Base-by-base conservation (phyloP, 2,329 filamentous ascomycete species). In the Sarocladiaceae sp. region DNA sequence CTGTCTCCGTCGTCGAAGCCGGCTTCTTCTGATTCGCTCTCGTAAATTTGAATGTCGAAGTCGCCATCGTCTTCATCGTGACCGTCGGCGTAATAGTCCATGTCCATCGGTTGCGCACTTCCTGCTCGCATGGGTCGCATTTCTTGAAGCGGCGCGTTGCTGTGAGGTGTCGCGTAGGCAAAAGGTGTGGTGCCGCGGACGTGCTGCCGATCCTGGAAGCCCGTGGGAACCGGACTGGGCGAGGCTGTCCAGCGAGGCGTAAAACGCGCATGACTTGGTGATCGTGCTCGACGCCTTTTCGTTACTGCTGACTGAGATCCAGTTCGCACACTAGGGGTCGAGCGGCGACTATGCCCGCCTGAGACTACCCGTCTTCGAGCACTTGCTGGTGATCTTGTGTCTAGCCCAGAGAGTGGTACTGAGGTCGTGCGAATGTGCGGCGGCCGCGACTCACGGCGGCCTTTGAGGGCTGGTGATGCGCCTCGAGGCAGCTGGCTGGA, bases 151-250 rank as follows among this genome's bases (percentile, higher is more conserved):
- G 80, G 75, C 20, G 74, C 79, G 55, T 83, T 85, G 60, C 86
- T 90, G 62, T 86, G 77, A 0, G 88, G 88, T 1, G 88, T 92
- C 2, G 86, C 86, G 60, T 91, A 91, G n/a, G 83, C 84, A 57
- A 83, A 83, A 0, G 85, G 86, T 0, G 78, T 82, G 12, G 72
- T 73, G 13, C 66, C 66, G 28, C 75, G 66, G 51, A 64, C 60
- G 53, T 61, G 66, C 59, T 64, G 58, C 50, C 65, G 65, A 40
- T 72, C 68, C 5, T 62, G 63, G 4, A 66, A 53, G 3, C 62
- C 62, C 28, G 68, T 61, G 3, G 68, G 69, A 55, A 69, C 64
- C 4, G 73, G 71, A 60, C 68, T 79, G 46, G 68, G 75, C 52
- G 68, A 79, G 26, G 68, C 69, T 53, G 77, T 83, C 71, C 75